A percentile compares a stretch with the other conserved stretches of the same genome.
Conservation (phyloP, 352 stramenopile genomes). For the Hyaloperonospora brassicae region DNA sequence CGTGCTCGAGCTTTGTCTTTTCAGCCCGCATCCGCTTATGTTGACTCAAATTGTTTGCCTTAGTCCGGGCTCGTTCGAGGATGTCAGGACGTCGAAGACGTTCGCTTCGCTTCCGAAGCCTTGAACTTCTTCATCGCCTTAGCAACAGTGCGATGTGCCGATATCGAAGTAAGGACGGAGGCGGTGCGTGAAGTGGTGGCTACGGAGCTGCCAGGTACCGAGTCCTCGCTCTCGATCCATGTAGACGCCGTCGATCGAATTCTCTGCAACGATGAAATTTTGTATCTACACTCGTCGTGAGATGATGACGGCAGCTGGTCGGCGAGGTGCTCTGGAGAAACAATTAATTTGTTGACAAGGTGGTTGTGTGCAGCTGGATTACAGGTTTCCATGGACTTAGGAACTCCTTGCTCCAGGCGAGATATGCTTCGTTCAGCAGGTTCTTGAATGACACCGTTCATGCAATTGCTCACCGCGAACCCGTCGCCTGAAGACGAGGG, state of each 20-base stretch:
- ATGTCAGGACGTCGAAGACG: slow-evolving; percentile 32
- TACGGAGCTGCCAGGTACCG: slow-evolving; percentile 22
- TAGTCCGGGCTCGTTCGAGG: slow-evolving; percentile 23
- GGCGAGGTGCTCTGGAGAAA: slow-evolving; percentile 6
- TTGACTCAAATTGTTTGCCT: slow-evolving; percentile 41
- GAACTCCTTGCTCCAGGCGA: neutral
- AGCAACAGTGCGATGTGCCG: slow-evolving; percentile 9
- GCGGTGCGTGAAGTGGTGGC: slow-evolving; percentile 11
- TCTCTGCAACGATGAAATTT: slow-evolving; percentile 16
- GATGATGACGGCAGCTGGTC: slow-evolving; percentile 9
- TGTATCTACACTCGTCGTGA: slow-evolving; percentile 3
- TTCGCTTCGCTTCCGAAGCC: slow-evolving; percentile 18
- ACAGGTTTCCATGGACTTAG: slow-evolving; percentile 17
- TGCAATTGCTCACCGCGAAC: slow-evolving; percentile 1
- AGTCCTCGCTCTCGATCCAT: slow-evolving; percentile 18
- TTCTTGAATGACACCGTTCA: slow-evolving; percentile 22
- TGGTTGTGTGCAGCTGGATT: slow-evolving; percentile 4
- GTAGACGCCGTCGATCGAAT: slow-evolving; percentile 16
- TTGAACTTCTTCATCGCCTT: slow-evolving; percentile 4
- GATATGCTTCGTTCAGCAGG: slow-evolving; percentile 16
- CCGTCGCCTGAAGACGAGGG: slow-evolving; percentile 19
- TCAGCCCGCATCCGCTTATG: slow-evolving; percentile 51
- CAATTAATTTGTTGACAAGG: slow-evolving; percentile 1
- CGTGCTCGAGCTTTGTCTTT: slow-evolving; percentile 40
- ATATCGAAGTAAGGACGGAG: slow-evolving; percentile 5